Evolutionary conservation across 1,284 basidiomycete genomes (phyloP).

Genomic region (Hortiboletus rubellus): DNA sequence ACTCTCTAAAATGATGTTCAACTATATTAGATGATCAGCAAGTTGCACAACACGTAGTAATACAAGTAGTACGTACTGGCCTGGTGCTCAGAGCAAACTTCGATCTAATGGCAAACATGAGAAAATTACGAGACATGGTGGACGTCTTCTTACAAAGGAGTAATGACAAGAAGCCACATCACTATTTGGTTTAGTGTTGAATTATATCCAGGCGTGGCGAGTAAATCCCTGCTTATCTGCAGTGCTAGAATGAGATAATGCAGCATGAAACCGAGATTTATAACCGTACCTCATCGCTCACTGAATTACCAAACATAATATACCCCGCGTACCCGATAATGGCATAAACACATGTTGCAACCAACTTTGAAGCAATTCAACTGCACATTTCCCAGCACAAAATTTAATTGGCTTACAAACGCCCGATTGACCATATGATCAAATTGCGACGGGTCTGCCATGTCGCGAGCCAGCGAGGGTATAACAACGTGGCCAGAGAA

Average conservation of each 20-base stretch:
- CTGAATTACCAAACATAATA: slow-evolving; percentile 84
- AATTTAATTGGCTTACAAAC: slow-evolving; percentile 52
- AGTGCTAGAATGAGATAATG: background rate
- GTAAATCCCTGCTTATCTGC: slow-evolving; percentile 85
- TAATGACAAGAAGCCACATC: slow-evolving; percentile 89
- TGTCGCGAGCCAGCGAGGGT: slow-evolving; percentile 87
- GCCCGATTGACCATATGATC: slow-evolving; percentile 83
- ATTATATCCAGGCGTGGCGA: slow-evolving; percentile 77
- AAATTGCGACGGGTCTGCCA: slow-evolving; percentile 83
- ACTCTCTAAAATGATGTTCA: slow-evolving; percentile 80
- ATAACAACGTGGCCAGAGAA: slow-evolving; percentile 95
- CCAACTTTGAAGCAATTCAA: slow-evolving; percentile 44
- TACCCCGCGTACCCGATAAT: slow-evolving; percentile 87
- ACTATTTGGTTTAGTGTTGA: slow-evolving; percentile 71
- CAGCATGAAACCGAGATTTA: background rate
- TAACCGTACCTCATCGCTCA: slow-evolving; percentile 78
- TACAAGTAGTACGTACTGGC: slow-evolving; percentile 57
- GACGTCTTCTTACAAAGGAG: slow-evolving; percentile 59
- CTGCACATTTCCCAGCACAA: background rate
- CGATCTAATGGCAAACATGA: slow-evolving; percentile 46
- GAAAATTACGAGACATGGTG: background rate
- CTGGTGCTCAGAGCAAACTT: slow-evolving; percentile 88
- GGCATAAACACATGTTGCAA: slow-evolving; percentile 79
- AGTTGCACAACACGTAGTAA: background rate
- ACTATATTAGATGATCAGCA: slow-evolving; percentile 39